phyloP scores from a whole-genome alignment of 305 asterid species.

The Fraxinus ornus region DNA sequence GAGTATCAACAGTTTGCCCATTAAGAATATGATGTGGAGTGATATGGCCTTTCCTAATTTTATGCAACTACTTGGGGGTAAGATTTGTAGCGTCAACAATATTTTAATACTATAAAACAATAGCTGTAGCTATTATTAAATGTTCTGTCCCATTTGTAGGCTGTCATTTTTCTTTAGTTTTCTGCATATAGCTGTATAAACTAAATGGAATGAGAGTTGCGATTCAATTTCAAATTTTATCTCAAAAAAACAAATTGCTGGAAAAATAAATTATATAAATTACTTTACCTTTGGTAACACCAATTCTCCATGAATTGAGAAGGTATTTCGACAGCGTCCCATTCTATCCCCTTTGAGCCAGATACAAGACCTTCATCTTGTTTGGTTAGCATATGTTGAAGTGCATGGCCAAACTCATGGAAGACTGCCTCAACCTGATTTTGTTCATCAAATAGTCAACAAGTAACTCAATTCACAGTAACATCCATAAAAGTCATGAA shows the following conservation, averaged over 20 bases:
- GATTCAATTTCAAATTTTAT: background rate
- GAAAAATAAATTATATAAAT: background rate
- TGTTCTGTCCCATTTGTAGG: background rate
- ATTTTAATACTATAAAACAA: background rate
- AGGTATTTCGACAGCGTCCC: constrained; percentile 87
- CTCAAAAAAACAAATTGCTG: background rate
- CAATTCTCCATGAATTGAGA: constrained; percentile 87
- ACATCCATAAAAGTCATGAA: background rate
- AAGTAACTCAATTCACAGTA: background rate
- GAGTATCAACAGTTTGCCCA: background rate
- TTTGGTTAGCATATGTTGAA: constrained; percentile 79
- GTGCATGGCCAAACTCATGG: constrained; percentile 87
- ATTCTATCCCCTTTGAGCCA: constrained; percentile 65
- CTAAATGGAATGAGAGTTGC: background rate
- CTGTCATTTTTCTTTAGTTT: background rate
- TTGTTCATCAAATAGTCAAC: constrained; percentile 12
- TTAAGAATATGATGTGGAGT: background rate
- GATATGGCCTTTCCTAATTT: background rate
- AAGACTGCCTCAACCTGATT: constrained; percentile 69
- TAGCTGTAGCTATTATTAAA: background rate
- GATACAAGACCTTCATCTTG: constrained; percentile 84
- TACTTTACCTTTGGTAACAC: constrained; percentile 75
- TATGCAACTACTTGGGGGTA: background rate
- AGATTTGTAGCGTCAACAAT: background rate
- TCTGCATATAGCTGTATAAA: background rate